Base-by-base conservation (phyloP, 2,329 filamentous ascomycete species). In the Penicillium aurantiogriseum region DNA sequence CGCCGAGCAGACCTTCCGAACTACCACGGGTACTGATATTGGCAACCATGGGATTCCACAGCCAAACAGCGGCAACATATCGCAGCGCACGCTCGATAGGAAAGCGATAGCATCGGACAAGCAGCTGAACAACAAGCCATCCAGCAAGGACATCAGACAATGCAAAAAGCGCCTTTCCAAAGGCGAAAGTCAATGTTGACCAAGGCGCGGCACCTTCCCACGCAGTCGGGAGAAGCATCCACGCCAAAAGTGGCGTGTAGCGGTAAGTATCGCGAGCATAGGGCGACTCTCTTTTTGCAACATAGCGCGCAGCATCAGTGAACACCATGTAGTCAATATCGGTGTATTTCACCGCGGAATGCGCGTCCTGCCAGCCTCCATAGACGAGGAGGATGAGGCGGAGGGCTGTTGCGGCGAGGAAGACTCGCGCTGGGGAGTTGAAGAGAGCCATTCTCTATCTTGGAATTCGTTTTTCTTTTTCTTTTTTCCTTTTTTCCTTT, bases 311-410 rank as follows among this genome's bases (percentile, higher is more conserved):
- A 27, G 94, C 94, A 74, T 97, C 93, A 48, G 94, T 97, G 80
- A 99, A 99, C 74, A 99, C 94, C 63, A 92, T 87, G 77, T 99
- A 99, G 81, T 99, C 94, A 68, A 99, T 97, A 77, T 99, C 94
- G 51, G 94, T 99, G 80, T 97, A 99, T 78, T 97, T 97, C 71
- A 99, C 79, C 15, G 93, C 88, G 8, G 92, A 95, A 77, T 92
- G 83, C 59, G 91, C 88, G 77, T 99, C 94, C 79, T 99, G 94
- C 81, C 90, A 92, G 59, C 91, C 84, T 57, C 94, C 93, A 74
- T 97, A 97, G 68, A 95, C 72, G 49, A 97, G 84, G 62, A 99
- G 86, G 33, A 79, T 73, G 6, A 85, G 71, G 59, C 94, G 90
- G 25, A 99, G 83, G 47, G 87, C 67, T 53, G 87, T 67, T 11